Evolutionary conservation across 441 rosid genomes (phyloP), one percentile per base, ranked within the genome.

Genomic region (Theobroma grandiflorum): DNA sequence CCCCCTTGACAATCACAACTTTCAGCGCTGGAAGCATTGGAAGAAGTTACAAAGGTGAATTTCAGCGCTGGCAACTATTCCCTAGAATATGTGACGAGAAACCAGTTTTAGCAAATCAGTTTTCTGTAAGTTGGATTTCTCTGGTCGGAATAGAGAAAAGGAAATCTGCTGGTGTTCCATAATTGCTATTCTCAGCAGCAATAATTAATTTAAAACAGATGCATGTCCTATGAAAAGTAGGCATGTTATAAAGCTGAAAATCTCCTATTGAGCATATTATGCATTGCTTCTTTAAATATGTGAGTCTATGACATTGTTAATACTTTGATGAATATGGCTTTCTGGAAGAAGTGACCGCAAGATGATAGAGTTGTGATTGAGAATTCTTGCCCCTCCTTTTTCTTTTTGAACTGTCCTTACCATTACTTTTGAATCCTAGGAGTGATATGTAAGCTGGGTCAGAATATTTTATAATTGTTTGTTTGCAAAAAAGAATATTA

Each of bases 31-130:
- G 99, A 75, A 95, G 99, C 92, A 94, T 97, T 68, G 98, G 98
- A 81, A 93, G 99, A 85, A 92, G 97, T 86, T 92, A 83, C 81
- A 91, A 84, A 84, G 99, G 99, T 82, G 99, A 95, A 90, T 95
- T 97, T 85, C 94, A 85, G 86, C 93, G 90, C 58, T 97, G 89
- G 91, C 95, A 94, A 82, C 49, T 97, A 31, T 89, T 93, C 70
- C 97, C 99, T 63, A 85, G 84, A 86, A 68, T 70, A 70, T 91
- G 90, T 33, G 96, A 97, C 82, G 95, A 88, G 77, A 89, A 91
- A 84, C 95, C 98, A 7, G 84, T 97, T 61, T 85, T 93, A 79
- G 91, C 95, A 72, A 93, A 97, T 88, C 98, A 95, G 76, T 95
- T 97, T 90, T 97, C 98, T 82, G 99, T 97, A 89, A 93, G 98